A percentile compares a stretch with the other conserved stretches of the same genome.
phyloP scores from a whole-genome alignment of 495 filamentous ascomycete genomes.

The Neurospora sp. region DNA sequence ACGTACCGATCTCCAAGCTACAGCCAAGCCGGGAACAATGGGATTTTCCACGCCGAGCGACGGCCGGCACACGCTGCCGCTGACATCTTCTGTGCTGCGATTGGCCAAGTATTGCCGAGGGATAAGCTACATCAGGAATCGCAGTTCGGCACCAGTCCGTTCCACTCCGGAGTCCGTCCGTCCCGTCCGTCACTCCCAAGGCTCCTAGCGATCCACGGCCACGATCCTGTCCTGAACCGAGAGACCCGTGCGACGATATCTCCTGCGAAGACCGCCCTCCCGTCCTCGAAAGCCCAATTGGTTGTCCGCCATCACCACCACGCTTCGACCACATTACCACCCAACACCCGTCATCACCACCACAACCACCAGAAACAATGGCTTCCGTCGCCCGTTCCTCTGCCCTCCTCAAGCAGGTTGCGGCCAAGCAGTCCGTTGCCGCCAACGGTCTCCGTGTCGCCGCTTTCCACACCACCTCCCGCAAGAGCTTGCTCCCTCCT shows the following conservation, averaged over 20 bases:
- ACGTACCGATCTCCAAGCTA: background rate
- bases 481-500: conserved; percentile 53
- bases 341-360: background rate
- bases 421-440: conserved; percentile 17
- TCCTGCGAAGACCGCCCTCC: background rate
- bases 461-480: conserved; percentile 64
- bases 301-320: background rate
- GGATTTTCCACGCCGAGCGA: background rate
- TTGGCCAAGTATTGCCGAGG: background rate
- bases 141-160: background rate
- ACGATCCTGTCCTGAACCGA: background rate
- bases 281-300: background rate
- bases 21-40: background rate
- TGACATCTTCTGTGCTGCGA: background rate
- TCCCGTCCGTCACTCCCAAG: background rate
- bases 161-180: background rate
- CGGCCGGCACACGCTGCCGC: background rate
- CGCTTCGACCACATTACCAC: background rate
- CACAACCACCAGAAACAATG: conserved; percentile 25
- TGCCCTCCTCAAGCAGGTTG: conserved; percentile 39
- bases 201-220: background rate
- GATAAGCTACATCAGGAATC: background rate
- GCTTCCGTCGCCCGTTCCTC: conserved; percentile 47
- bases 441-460: conserved; percentile 35
- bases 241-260: background rate